A percentile compares a stretch with the other conserved stretches of the same genome.
phyloP scores from a whole-genome alignment of 192 early-diverging fungal genomes.

The Paraglomus occultum region DNA sequence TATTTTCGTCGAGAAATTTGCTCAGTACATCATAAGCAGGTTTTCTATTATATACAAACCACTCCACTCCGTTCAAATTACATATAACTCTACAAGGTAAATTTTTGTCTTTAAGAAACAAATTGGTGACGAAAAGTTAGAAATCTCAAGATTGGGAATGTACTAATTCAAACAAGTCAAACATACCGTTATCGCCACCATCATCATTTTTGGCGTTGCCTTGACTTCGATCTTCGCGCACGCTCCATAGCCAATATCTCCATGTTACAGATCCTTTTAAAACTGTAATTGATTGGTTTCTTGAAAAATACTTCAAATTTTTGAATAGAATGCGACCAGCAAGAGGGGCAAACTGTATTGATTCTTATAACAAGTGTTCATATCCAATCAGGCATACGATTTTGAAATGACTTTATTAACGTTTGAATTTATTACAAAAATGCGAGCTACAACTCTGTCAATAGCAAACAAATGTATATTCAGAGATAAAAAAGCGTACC shows the following conservation, averaged over 20 bases:
- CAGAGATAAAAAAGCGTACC: slow-evolving; percentile 51
- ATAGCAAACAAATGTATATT: slow-evolving; percentile 6
- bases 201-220: slow-evolving; percentile 21
- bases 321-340: slow-evolving; percentile 76
- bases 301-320: slow-evolving; percentile 68
- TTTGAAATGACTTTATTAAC: not conserved
- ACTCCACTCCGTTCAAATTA: slow-evolving; percentile 72
- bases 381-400: not conserved
- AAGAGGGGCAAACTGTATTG: slow-evolving; percentile 64
- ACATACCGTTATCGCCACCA: not conserved
- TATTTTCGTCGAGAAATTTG: slow-evolving; percentile 17
- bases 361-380: slow-evolving; percentile 48
- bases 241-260: slow-evolving; percentile 69
- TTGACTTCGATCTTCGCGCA: slow-evolving; percentile 36
- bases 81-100: slow-evolving; percentile 60
- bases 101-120: slow-evolving; percentile 14
- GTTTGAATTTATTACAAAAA: not conserved
- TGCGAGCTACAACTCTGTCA: not conserved
- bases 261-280: slow-evolving; percentile 73
- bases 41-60: slow-evolving; percentile 79
- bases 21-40: slow-evolving; percentile 63
- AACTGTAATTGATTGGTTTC: slow-evolving; percentile 66
- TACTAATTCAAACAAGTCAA: too few relatives aligned
- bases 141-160: too few relatives aligned
- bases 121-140: not conserved